phyloP scores from a whole-genome alignment of 2,329 filamentous ascomycete genomes.

The Pseudogymnoascus sp. region DNA sequence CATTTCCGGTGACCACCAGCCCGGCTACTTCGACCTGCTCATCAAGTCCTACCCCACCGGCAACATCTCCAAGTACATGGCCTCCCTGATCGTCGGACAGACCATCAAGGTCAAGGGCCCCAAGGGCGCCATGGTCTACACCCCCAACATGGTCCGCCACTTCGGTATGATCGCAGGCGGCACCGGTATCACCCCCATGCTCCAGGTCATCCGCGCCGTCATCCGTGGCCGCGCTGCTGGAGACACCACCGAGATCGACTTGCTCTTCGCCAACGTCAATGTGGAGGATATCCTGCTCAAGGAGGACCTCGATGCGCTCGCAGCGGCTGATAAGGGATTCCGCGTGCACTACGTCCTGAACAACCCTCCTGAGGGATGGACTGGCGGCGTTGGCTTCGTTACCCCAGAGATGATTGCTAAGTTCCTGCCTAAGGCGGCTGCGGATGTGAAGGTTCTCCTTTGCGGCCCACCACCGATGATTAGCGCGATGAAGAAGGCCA shows the following conservation, averaged over 20 bases:
- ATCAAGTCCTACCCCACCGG: constrained; percentile 97
- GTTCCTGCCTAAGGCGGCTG: constrained; percentile 73
- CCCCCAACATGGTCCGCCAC: constrained; percentile 89
- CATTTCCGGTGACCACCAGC: constrained; percentile 81
- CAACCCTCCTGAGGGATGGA: constrained; percentile 89
- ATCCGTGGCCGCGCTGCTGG: constrained; percentile 71
- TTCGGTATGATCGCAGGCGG: constrained; percentile 98
- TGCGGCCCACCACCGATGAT: constrained; percentile 98
- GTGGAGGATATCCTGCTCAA: constrained; percentile 85
- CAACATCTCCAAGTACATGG: constrained; percentile 94
- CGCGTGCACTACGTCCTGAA: constrained; percentile 92
- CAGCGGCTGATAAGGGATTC: constrained; percentile 71
- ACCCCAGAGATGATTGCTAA: constrained; percentile 94
- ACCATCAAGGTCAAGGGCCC: constrained; percentile 86
- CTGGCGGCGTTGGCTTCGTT: constrained; percentile 88
- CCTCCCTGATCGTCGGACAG: constrained; percentile 73
- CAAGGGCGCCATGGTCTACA: constrained; percentile 97
- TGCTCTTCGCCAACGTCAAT: constrained; percentile 97
- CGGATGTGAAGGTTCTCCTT: constrained; percentile 86
- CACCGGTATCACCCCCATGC: constrained; percentile 97
- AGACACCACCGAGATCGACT: constrained; percentile 81
- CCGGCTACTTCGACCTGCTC: constrained; percentile 89
- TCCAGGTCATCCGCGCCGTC: constrained; percentile 90
- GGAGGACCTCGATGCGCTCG: constrained; percentile 80
- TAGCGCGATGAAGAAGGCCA: constrained; percentile 92